Evolutionary conservation across 192 early-diverging fungal genomes (phyloP), one percentile per base, ranked within the genome.

Genomic region (Polychytrium aggregatum): DNA sequence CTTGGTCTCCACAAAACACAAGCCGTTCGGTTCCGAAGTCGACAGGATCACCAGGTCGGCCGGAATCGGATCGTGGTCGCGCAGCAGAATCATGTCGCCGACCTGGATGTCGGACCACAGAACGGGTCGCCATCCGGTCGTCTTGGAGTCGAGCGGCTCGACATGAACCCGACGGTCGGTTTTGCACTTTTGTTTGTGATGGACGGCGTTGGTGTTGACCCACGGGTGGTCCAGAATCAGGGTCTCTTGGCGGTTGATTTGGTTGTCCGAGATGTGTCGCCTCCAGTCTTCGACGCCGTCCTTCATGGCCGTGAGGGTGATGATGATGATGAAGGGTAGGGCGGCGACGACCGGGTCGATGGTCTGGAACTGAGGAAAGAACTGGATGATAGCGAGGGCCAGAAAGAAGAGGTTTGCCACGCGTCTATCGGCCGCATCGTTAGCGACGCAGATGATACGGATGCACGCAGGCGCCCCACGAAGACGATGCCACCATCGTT

Each of bases 1-100:
- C 53, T 98, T 94, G 0, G 95, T 98, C 63, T 98, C 95, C n/a
- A 94, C 75, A 62, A 86, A 96, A 48, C 88, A 92, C 0, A 85
- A 57, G 37, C 81, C 80, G 50, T 91, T 88, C 2, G 75, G 65
- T 41, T 91, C 95, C 21, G 83, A 87, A 13, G 89, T 81, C 5
- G 79, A 72, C 6, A 98, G 70, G 59, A 96, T 76, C 17, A 95
- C 64, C 24, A 97, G 55, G 67, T 98, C 95, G 1, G 89, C 95
- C 0, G 95, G 95, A 34, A 97, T 82, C 10, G 81, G 49, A 26
- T 93, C 86, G 53, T 95, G 76, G 31, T 88, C 83, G 29, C 78
- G 71, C 42, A 98, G 49, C 38, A 84, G 62, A 3, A 98, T 69
- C 46, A 92, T 71, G 54, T 98, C 95, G 33, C 95, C 95, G 4